Conservation (phyloP, 1,284 basidiomycete genomes). For the Leccinum solheimii region DNA sequence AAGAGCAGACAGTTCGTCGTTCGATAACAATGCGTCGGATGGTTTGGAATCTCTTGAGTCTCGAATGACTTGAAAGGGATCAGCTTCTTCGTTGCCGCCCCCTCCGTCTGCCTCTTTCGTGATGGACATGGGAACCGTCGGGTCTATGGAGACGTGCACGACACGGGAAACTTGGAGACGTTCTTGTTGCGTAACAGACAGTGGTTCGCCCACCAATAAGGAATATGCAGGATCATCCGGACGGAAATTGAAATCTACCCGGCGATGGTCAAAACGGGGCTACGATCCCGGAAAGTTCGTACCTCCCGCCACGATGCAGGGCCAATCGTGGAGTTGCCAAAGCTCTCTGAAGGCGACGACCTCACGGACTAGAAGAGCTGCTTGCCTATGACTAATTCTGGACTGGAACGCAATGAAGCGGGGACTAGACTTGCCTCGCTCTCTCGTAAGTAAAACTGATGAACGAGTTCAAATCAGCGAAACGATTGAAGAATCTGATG, state of each 20-base stretch:
- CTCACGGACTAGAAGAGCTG: constrained; percentile 68
- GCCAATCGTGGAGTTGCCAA: constrained; percentile 57
- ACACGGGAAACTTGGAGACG: constrained; percentile 69
- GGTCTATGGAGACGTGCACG: constrained; percentile 80
- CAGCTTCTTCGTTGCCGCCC: constrained; percentile 46
- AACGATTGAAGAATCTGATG: background rate
- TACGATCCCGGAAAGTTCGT: constrained; percentile 8
- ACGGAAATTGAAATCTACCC: constrained; percentile 89
- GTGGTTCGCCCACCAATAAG: constrained; percentile 64
- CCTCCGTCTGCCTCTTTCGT: constrained; percentile 43
- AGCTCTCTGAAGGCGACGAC: constrained; percentile 57
- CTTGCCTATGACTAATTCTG: constrained; percentile 51
- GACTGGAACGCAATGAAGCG: background rate
- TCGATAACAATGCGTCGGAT: constrained; percentile 72
- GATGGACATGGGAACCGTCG: constrained; percentile 42
- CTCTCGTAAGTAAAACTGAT: constrained; percentile 86
- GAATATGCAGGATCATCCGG: constrained; percentile 87
- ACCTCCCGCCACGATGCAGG: constrained; percentile 86
- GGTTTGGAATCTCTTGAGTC: constrained; percentile 66
- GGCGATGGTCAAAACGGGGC: constrained; percentile 1
- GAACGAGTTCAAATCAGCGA: constrained; percentile 3
- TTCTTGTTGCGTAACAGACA: constrained; percentile 56
- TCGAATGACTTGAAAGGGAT: constrained; percentile 74
- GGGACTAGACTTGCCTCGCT: constrained; percentile 50
- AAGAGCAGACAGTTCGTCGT: constrained; percentile 59